Base-by-base conservation (phyloP, 352 stramenopile genomes). In the Peronospora tabacina region DNA sequence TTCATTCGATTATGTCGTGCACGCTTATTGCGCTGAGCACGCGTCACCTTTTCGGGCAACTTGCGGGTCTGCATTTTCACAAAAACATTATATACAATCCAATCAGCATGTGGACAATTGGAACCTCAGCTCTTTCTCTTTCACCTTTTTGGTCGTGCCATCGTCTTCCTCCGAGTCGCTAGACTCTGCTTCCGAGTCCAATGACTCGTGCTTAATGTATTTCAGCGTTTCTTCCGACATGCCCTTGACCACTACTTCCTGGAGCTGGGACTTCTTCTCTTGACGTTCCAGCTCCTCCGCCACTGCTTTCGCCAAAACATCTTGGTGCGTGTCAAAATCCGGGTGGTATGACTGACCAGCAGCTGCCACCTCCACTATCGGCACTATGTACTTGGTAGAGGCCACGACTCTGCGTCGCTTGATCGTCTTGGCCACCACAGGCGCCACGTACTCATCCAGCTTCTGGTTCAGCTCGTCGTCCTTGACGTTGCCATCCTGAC, bases 281-380 rank as follows among this genome's bases (percentile, higher is more conserved):
- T 69, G 69, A 32, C 77, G 73, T 55, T 90, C 80, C 8, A 88
- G 55, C 40, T 89, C 75, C 49, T 87, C 47, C 2, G 77, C 76
- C 4, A 89, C 67, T 0, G 82, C 82, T 37, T 82, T 67, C 9
- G 82, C 78, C 50, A 93, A 69, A 7, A 87, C 70, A 41, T 90
- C 80, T 55, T 93, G 77, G 49, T 93, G 82, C 2, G 79, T 70
- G 8, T 79, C 69, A 53, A 90, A 90, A 49, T 89, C 76, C 10
- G 82, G 82, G 62, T 93, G 72, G 63, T 93, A 93, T 63, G 82
- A 93, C 63, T 93, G 82, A 0, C 82, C 82, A 1, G 75, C 68
- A 17, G 64, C 72, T 12, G 82, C 74, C 43, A 93, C 71, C 45
- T 86, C 66, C 15, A 93, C 82, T 49, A 73, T 82, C n/a, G 75